Conservation (phyloP, 129 eudicot genomes). For the Cynara cardunculus region DNA sequence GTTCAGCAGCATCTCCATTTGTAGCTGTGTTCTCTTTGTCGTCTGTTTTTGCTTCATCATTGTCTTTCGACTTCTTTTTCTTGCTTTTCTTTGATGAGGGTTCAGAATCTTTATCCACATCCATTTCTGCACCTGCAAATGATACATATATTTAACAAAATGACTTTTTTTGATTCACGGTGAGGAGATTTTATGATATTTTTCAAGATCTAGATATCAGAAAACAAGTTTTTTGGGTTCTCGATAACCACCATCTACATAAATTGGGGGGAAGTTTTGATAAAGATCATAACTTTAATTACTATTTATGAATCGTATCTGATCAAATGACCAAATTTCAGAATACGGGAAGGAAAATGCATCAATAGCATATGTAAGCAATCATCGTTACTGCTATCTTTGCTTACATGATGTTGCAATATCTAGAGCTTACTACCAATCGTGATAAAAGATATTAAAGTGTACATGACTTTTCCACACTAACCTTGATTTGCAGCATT, state of each 20-base stretch:
- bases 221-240: neutral
- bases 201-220: neutral
- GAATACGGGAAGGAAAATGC: neutral
- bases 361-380: neutral
- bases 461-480: neutral
- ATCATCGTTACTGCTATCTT: too few species aligned
- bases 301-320: neutral
- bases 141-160: too few species aligned
- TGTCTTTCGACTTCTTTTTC: constrained; percentile 67
- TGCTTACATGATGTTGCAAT: neutral
- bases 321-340: neutral
- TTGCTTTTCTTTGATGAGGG: constrained; percentile 62
- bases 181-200: neutral
- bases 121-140: constrained; percentile 50
- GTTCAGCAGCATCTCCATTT: constrained; percentile 52
- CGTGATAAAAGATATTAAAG: neutral
- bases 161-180: neutral
- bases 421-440: neutral
- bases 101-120: constrained; percentile 44
- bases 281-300: neutral
- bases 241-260: neutral
- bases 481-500: constrained; percentile 55
- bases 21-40: constrained; percentile 42
- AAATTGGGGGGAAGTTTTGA: neutral
- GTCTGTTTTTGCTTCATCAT: constrained; percentile 38